phyloP scores from a whole-genome alignment of 345 rosid species.

The Eucalyptus curtisii region DNA sequence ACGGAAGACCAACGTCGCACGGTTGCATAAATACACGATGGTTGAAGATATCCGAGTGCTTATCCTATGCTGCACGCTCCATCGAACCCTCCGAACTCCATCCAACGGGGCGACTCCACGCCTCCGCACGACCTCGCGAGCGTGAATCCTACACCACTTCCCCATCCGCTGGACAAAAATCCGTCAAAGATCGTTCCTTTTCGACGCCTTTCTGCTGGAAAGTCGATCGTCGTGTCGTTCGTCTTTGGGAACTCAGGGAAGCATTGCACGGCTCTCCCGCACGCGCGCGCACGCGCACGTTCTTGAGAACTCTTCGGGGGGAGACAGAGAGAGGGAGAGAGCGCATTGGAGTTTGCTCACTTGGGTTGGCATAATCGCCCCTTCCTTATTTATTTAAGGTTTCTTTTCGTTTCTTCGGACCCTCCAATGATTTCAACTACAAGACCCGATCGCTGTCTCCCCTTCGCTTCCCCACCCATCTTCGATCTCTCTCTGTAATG shows the following conservation, averaged over 20 bases:
- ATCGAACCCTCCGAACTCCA: neutral
- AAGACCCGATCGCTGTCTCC: neutral
- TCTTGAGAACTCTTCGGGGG: neutral
- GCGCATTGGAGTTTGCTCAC: constrained; percentile 39
- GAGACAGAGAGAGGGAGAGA: neutral
- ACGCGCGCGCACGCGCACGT: neutral
- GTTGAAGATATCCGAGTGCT: neutral
- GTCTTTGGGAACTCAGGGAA: neutral
- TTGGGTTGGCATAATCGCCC: constrained; percentile 30
- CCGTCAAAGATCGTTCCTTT: neutral
- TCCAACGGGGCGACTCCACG: neutral
- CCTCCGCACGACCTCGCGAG: neutral
- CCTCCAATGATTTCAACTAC: constrained; percentile 9
- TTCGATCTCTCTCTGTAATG: neutral
- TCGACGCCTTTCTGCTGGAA: neutral
- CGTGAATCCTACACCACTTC: neutral
- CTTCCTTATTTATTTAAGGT: neutral
- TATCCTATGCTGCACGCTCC: neutral
- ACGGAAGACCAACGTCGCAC: neutral
- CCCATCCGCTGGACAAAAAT: neutral
- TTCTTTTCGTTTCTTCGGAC: constrained; percentile 3
- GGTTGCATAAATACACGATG: neutral
- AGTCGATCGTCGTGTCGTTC: neutral
- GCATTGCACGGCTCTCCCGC: neutral
- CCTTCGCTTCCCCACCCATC: neutral